Base-by-base conservation (phyloP, 2,329 filamentous ascomycete genomes). In the Dendryphion nanum region DNA sequence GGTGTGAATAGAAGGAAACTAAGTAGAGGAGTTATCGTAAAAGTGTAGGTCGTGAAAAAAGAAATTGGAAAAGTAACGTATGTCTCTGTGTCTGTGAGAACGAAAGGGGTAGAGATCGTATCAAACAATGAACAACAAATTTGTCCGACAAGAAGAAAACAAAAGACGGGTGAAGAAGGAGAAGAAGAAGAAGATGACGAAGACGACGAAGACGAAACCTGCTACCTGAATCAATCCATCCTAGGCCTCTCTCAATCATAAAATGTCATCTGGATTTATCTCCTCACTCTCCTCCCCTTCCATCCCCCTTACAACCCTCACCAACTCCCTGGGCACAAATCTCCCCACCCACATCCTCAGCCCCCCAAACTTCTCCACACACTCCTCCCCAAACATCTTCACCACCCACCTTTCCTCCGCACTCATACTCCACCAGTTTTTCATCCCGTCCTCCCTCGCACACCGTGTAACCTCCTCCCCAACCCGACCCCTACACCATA, bases 311-410 rank as follows among this genome's bases (percentile, higher is more conserved):
- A 55, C 36, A 15, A 37, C 42, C 40, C 45, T 63, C 48, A 40
- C 61, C 56, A 47, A 56, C 38, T 38, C 55, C 44, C 30, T 51
- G 41, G 35, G 66, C 30, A 61, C 51, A 5, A 38, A 40, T n/a
- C 51, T 42, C 12, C 38, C 33, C 37, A 38, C 37, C 53, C 56
- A 61, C 12, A 61, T 35, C 26, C 56, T 48, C 29, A 63, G 26
- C 8, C 48, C 42, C 1, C 59, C 59, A 48, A 45, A 61, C 21
- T 19, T 12, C 40, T 57, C 52, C 30, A 61, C 47, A 16, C 53
- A 59, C 41, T 60, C 57, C 5, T 59, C 57, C 2, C 44, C 48
- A 30, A 63, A 61, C 42, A 61, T 33, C 24, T 51, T 41, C 37
- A 63, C n/a, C 17, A 51, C 45, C 55, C 59, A 61, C 18, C 29